A percentile compares a stretch with the other conserved stretches of the same genome.
These are phyloP conservation scores for Yamadazyma insecticola DNA, from an alignment of 805 yeast genomes.

Conservation along the genomic window DNA sequence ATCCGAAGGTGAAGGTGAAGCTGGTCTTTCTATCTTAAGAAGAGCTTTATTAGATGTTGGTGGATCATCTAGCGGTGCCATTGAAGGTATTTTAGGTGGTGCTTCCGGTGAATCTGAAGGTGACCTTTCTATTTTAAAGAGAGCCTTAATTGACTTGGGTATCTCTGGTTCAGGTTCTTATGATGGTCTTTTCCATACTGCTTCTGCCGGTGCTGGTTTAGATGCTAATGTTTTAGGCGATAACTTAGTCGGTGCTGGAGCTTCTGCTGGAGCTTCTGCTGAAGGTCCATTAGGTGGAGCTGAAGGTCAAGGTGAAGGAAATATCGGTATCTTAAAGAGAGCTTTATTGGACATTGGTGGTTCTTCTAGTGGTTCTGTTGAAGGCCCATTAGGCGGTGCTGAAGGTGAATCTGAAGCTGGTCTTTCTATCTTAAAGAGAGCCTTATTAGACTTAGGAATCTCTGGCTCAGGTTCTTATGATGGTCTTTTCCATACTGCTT, in stretches of 20 bases:
- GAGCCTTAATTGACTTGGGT: conserved; percentile 9
- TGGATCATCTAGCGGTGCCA: conserved; percentile 1
- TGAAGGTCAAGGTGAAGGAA: conserved; percentile 6
- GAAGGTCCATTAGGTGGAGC: conserved; percentile 6
- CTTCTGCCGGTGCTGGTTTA: conserved; percentile 9
- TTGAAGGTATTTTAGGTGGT: conserved; percentile 3
- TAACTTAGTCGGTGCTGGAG: conserved; percentile 13
- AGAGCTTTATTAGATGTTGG: background rate
- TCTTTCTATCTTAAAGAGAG: conserved; percentile 8
- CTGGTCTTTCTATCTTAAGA: conserved; percentile 5
- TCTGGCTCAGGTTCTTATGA: conserved; percentile 4
- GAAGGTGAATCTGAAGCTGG: conserved; percentile 6
- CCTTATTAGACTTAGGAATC: conserved; percentile 10
- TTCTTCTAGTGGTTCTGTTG: conserved; percentile 3
- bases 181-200: conserved; percentile 6
- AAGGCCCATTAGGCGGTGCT: conserved; percentile 3
- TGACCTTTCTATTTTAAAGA: conserved; percentile 11
- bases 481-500: conserved; percentile 7
- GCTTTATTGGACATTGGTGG: conserved; percentile 5
- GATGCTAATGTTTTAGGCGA: conserved; percentile 13
- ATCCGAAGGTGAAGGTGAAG: conserved; percentile 4
- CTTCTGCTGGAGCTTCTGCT: conserved; percentile 7
- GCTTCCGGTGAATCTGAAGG: conserved; percentile 6
- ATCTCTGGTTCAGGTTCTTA: conserved; percentile 7
- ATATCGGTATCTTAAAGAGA: conserved; percentile 5